These are phyloP conservation scores for Symbiodinium natans DNA, from an alignment of 73 alveolate genomes.

Conservation along the genomic window DNA sequence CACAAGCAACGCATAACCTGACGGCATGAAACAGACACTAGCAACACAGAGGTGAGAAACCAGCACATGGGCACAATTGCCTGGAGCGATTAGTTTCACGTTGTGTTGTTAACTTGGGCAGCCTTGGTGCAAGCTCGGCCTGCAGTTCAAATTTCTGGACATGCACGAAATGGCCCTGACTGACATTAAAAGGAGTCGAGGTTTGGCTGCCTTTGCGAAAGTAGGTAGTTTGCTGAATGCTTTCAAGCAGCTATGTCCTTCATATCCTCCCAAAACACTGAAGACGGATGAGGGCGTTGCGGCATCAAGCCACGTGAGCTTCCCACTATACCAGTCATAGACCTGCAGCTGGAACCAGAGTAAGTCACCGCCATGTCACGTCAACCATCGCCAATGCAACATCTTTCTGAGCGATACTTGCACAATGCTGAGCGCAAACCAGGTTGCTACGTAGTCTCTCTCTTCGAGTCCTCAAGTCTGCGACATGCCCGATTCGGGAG, in stretches of 20 bases:
- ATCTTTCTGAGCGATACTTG: too few relatives aligned
- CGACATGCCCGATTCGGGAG: not conserved
- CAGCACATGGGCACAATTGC: too few relatives aligned
- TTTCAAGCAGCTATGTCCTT: conserved; percentile 12
- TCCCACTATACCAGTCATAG: conserved; percentile 49
- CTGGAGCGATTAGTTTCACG: too few relatives aligned
- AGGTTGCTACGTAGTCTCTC: not conserved
- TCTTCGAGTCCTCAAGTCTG: not conserved
- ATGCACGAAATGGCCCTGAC: not conserved
- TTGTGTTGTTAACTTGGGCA: too few relatives aligned
- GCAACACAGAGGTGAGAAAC: too few relatives aligned
- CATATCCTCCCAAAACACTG: conserved; percentile 37
- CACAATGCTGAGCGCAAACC: not conserved
- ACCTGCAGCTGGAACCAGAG: conserved; percentile 16
- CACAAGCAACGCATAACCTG: conserved; percentile 37
- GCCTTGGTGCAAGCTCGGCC: not conserved
- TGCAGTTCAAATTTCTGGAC: not conserved
- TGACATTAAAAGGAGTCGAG: not conserved
- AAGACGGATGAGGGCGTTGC: not conserved
- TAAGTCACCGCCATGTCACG: not conserved
- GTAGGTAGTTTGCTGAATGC: not conserved
- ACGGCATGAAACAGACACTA: not conserved
- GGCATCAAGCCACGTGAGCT: conserved; percentile 24
- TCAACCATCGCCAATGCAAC: too few relatives aligned
- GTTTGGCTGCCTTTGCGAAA: not conserved